phyloP scores from a whole-genome alignment of 2,329 filamentous ascomycete genomes.

The Conoideocrella luteorostrata region DNA sequence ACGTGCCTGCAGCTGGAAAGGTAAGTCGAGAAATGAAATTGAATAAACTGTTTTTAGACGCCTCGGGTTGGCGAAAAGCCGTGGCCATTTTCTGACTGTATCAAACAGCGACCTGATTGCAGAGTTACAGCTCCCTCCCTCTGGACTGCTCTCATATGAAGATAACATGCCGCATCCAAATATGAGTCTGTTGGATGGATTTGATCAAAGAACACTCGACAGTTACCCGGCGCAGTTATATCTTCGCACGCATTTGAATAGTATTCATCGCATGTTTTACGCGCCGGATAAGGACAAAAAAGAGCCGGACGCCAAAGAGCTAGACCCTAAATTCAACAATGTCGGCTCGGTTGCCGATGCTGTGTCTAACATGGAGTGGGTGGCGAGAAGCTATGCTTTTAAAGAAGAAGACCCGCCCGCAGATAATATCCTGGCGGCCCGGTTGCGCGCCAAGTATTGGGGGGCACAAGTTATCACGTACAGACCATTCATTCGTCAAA shows the following conservation, averaged over 20 bases:
- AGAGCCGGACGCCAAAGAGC: conserved; percentile 18
- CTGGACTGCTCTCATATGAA: conserved; percentile 55
- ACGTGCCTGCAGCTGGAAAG: conserved; percentile 89
- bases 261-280: conserved; percentile 53
- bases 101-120: conserved; percentile 81
- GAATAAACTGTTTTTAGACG: too few species aligned
- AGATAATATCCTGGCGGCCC: conserved; percentile 69
- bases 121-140: conserved; percentile 63
- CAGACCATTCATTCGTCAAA: conserved; percentile 61
- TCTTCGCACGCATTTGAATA: conserved; percentile 58
- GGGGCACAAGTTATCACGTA: conserved; percentile 87
- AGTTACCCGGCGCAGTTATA: conserved; percentile 60
- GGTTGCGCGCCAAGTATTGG: conserved; percentile 90
- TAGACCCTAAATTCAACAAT: conserved; percentile 33
- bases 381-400: conserved; percentile 47
- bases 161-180: conserved; percentile 63
- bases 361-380: conserved; percentile 38
- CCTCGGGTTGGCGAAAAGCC: too few species aligned
- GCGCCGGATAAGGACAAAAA: conserved; percentile 33
- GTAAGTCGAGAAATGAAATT: conserved; percentile 34
- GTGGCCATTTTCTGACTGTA: too few species aligned
- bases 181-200: conserved; percentile 35
- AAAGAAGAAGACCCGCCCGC: conserved; percentile 65
- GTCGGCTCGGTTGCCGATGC: conserved; percentile 40
- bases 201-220: conserved; percentile 43